Evolutionary conservation across 1,139 yeast genomes (phyloP).

Genomic region (Blastobotrys illinoisensis): DNA sequence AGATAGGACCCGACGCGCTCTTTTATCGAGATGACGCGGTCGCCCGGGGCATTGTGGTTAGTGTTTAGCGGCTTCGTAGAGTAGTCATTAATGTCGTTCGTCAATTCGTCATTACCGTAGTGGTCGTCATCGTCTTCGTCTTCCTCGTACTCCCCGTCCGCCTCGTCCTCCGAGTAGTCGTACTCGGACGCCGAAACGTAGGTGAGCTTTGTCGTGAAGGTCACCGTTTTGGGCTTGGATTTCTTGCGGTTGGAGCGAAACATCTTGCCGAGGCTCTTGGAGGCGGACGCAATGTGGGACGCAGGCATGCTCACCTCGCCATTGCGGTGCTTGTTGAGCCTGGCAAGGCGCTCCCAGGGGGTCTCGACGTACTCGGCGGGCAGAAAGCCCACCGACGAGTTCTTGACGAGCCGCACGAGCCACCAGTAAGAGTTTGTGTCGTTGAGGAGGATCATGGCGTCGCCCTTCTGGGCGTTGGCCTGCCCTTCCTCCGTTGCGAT

Average conservation of each 20-base stretch:
- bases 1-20: not conserved
- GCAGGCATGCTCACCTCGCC: slow-evolving; percentile 47
- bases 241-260: slow-evolving; percentile 17
- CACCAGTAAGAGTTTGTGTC: slow-evolving; percentile 97
- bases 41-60: not conserved
- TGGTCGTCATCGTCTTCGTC: slow-evolving; percentile 22
- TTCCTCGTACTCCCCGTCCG: slow-evolving; percentile 23
- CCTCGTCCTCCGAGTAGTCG: slow-evolving; percentile 25
- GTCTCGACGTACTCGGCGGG: slow-evolving; percentile 96
- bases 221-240: slow-evolving; percentile 17
- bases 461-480: slow-evolving; percentile 73
- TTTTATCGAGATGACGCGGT: not conserved
- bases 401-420: slow-evolving; percentile 70
- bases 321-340: slow-evolving; percentile 88
- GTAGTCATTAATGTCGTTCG: not conserved
- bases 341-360: slow-evolving; percentile 82
- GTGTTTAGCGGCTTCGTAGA: not conserved
- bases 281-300: slow-evolving; percentile 1
- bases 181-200: slow-evolving; percentile 31
- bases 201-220: slow-evolving; percentile 21
- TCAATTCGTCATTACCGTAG: slow-evolving; percentile 6
- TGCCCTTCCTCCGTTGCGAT: slow-evolving; percentile 94
- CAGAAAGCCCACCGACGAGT: slow-evolving; percentile 69
- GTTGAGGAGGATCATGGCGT: slow-evolving; percentile 72
- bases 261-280: slow-evolving; percentile 17